A percentile compares a stretch with the other conserved stretches of the same genome.
These are phyloP conservation scores for Aspergillus fumigatus DNA, from an alignment of 2,329 filamentous ascomycete species.

Conservation along the genomic window DNA sequence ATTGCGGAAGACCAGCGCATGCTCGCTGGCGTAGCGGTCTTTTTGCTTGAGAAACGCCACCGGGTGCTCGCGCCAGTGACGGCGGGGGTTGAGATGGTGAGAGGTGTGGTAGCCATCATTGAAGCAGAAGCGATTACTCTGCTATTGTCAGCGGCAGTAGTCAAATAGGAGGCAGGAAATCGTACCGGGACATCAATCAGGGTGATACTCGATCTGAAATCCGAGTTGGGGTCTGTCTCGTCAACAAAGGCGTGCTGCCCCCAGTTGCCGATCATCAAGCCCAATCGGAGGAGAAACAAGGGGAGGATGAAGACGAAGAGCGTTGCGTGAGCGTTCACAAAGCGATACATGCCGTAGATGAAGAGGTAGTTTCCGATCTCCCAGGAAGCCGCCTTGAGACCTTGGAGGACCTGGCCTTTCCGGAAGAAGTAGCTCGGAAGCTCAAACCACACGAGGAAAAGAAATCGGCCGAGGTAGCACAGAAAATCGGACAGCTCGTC, in stretches of 20 bases:
- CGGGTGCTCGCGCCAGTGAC: conserved; percentile 79
- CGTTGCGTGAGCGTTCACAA: conserved; percentile 52
- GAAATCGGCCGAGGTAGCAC: conserved; percentile 69
- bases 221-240: conserved; percentile 67
- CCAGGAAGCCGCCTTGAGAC: conserved; percentile 54
- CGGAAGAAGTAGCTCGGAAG: conserved; percentile 68
- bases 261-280: conserved; percentile 79
- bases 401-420: conserved; percentile 55
- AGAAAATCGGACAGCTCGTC: conserved; percentile 63
- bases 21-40: conserved; percentile 59
- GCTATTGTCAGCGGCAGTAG: neutral
- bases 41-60: conserved; percentile 68
- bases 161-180: conserved; percentile 5
- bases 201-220: conserved; percentile 74
- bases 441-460: conserved; percentile 69
- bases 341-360: conserved; percentile 48
- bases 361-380: conserved; percentile 56
- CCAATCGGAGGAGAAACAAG: conserved; percentile 61
- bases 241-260: conserved; percentile 80
- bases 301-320: conserved; percentile 65
- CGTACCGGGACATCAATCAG: conserved; percentile 72
- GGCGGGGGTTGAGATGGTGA: conserved; percentile 28
- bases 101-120: conserved; percentile 81
- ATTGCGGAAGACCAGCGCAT: conserved; percentile 72
- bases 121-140: conserved; percentile 79